A percentile compares a stretch with the other conserved stretches of the same genome.
Evolutionary conservation across 805 yeast genomes (phyloP).

Genomic region (Candida multigemmis): DNA sequence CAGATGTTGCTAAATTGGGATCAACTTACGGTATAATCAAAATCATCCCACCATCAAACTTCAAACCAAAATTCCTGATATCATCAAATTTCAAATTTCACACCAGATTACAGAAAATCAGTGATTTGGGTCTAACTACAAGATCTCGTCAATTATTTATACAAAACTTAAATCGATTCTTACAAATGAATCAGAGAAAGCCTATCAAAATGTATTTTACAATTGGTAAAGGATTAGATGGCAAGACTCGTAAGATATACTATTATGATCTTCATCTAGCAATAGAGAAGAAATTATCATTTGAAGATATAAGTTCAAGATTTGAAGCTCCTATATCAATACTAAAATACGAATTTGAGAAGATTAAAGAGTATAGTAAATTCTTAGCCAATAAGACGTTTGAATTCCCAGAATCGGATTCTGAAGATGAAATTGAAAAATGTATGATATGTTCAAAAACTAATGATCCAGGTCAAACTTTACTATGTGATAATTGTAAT

Average conservation of each 20-base stretch:
- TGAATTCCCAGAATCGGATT: slow-evolving; percentile 23
- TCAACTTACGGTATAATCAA: slow-evolving; percentile 42
- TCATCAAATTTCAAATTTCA: slow-evolving; percentile 51
- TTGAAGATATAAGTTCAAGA: slow-evolving; percentile 8
- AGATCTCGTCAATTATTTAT: slow-evolving; percentile 56
- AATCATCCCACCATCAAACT: slow-evolving; percentile 41
- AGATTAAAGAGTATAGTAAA: slow-evolving; percentile 21
- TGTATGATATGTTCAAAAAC: slow-evolving; percentile 41
- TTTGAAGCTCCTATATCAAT: slow-evolving; percentile 14
- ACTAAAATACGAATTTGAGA: slow-evolving; percentile 13
- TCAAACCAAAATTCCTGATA: slow-evolving; percentile 50
- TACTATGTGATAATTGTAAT: slow-evolving; percentile 71
- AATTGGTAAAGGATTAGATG: slow-evolving; percentile 3
- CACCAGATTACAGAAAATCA: slow-evolving; percentile 59
- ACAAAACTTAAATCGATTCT: slow-evolving; percentile 51
- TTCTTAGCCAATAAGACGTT: slow-evolving; percentile 14
- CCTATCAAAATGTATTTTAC: slow-evolving; percentile 13
- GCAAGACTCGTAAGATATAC: slow-evolving; percentile 9
- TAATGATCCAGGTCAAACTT: slow-evolving; percentile 36
- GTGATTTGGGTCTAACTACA: slow-evolving; percentile 54
- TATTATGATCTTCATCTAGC: slow-evolving; percentile 31
- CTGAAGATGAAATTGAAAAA: slow-evolving; percentile 23
- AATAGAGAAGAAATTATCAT: slow-evolving; percentile 17
- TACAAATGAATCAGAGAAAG: slow-evolving; percentile 33
- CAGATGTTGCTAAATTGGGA: slow-evolving; percentile 33